Percentiles rank a stretch among this genome's conserved stretches.
phyloP scores from a whole-genome alignment of 805 yeast species.

The Yamadazyma philogaea region DNA sequence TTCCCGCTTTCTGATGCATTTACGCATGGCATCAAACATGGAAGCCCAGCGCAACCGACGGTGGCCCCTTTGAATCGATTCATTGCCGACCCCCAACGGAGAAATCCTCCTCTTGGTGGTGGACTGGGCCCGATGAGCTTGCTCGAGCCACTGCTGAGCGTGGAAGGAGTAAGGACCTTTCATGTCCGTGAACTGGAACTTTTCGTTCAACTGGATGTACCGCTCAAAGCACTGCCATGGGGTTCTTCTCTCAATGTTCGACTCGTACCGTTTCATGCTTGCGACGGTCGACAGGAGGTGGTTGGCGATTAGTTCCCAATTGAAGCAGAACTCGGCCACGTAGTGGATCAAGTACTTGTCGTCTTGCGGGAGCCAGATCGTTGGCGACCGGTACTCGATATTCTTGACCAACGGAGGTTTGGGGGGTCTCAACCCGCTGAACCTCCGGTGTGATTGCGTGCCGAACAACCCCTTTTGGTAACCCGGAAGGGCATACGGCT shows the following conservation, averaged over 20 bases:
- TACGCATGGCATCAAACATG: slow-evolving; percentile 93
- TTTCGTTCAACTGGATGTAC: slow-evolving; percentile 87
- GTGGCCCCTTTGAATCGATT: slow-evolving; percentile 92
- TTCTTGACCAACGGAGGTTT: slow-evolving; percentile 83
- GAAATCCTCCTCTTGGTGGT: slow-evolving; percentile 85
- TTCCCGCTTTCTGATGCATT: slow-evolving; percentile 86
- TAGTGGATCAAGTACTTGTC: slow-evolving; percentile 76
- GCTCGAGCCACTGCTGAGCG: slow-evolving; percentile 90
- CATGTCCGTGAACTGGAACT: slow-evolving; percentile 81
- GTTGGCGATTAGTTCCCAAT: slow-evolving; percentile 90
- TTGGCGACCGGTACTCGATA: slow-evolving; percentile 80
- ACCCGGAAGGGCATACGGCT: slow-evolving; percentile 28
- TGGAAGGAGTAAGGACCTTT: slow-evolving; percentile 78
- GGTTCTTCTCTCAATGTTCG: slow-evolving; percentile 91
- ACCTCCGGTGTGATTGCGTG: slow-evolving; percentile 47
- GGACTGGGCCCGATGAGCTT: slow-evolving; percentile 84
- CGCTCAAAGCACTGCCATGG: slow-evolving; percentile 99
- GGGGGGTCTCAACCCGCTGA: slow-evolving; percentile 77
- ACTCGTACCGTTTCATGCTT: slow-evolving; percentile 57
- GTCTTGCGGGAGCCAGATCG: slow-evolving; percentile 95
- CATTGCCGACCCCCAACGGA: slow-evolving; percentile 91
- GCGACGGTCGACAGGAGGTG: slow-evolving; percentile 68
- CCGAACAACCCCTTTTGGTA: slow-evolving; percentile 61
- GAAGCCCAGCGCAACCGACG: slow-evolving; percentile 91
- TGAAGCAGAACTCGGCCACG: slow-evolving; percentile 82